Evolutionary conservation across 176 grass and related monocot genomes (phyloP).

Genomic region (Carex littledalei): DNA sequence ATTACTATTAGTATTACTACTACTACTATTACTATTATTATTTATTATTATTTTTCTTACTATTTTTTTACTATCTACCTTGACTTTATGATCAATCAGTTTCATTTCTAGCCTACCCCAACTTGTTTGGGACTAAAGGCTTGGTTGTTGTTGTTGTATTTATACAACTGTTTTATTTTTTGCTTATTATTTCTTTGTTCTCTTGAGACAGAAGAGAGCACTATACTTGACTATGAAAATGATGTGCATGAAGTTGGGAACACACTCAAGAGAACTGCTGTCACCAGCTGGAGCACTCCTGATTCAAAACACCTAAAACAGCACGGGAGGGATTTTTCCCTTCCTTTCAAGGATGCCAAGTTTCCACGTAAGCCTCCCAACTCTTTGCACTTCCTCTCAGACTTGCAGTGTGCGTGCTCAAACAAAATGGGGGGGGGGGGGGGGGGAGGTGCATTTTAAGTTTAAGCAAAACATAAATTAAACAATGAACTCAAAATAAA

Average conservation of each 20-base stretch:
- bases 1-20: too few species aligned
- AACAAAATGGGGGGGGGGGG: not conserved
- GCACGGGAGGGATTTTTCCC: constrained; percentile 10
- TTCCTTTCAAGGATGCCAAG: constrained; percentile 39
- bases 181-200: constrained; percentile 14
- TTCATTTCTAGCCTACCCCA: too few species aligned
- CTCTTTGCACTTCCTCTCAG: not conserved
- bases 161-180: not conserved
- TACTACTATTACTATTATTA: too few species aligned
- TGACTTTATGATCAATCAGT: too few species aligned
- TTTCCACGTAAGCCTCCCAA: constrained; percentile 39
- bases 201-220: constrained; percentile 53
- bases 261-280: constrained; percentile 43
- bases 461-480: not conserved
- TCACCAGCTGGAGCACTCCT: constrained; percentile 28
- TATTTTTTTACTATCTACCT: too few species aligned
- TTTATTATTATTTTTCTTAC: too few species aligned
- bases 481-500: not conserved
- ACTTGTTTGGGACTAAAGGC: too few species aligned
- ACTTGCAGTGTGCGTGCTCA: not conserved
- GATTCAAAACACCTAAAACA: constrained; percentile 39
- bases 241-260: constrained; percentile 46
- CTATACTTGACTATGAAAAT: constrained; percentile 53
- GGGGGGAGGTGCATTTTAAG: not conserved
- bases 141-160: not conserved